Evolutionary conservation across 2,329 filamentous ascomycete species (phyloP).

Genomic region (Fusarium incarnatum): DNA sequence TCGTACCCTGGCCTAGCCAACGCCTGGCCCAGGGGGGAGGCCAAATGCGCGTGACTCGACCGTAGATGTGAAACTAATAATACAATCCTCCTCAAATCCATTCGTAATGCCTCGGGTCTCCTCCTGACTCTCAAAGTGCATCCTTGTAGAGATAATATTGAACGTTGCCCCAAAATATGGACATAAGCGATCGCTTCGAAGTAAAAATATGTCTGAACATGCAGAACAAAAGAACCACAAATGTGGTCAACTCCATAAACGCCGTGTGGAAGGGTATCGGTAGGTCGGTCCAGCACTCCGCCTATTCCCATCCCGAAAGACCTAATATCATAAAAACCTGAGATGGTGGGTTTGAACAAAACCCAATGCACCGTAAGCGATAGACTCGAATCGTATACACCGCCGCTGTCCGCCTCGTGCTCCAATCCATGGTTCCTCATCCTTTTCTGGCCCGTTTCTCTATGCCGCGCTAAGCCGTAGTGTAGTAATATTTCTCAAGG

Average conservation of each 20-base stretch:
- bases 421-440: slow-evolving; percentile 34
- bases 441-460: slow-evolving; percentile 47
- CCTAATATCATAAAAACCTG: slow-evolving; percentile 36
- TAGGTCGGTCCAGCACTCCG: slow-evolving; percentile 43
- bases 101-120: background rate
- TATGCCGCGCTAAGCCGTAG: slow-evolving; percentile 46
- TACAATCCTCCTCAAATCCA: slow-evolving; percentile 32
- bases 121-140: slow-evolving; percentile 21
- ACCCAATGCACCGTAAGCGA: slow-evolving; percentile 44
- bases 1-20: slow-evolving; percentile 17
- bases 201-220: slow-evolving; percentile 29
- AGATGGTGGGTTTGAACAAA: slow-evolving; percentile 30
- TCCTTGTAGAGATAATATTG: slow-evolving; percentile 18
- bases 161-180: slow-evolving; percentile 14
- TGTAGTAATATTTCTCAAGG: slow-evolving; percentile 43
- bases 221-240: slow-evolving; percentile 29
- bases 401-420: slow-evolving; percentile 34
- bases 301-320: slow-evolving; percentile 36
- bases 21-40: slow-evolving; percentile 27
- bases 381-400: slow-evolving; percentile 49
- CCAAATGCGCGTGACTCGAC: slow-evolving; percentile 34
- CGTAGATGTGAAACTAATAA: slow-evolving; percentile 45
- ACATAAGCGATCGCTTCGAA: slow-evolving; percentile 42
- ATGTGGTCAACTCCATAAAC: slow-evolving; percentile 41
- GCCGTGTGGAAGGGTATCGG: slow-evolving; percentile 46